Conservation (phyloP, 2,329 filamentous ascomycete genomes). For the Alternaria gansuensis region DNA sequence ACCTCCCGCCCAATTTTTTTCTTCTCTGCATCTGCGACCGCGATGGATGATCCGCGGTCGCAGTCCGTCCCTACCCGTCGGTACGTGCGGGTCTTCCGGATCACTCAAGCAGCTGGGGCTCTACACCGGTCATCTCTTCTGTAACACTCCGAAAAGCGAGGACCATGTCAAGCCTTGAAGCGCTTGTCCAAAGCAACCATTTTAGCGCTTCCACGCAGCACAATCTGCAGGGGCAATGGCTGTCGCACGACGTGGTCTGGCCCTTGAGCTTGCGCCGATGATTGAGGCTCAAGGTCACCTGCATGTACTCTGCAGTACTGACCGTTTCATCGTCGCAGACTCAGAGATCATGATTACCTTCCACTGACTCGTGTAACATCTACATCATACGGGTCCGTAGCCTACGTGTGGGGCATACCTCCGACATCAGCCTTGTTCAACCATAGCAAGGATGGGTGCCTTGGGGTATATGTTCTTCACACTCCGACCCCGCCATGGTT, state of each 20-base stretch:
- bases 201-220: conserved; percentile 3
- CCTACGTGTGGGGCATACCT: neutral
- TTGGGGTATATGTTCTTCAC: neutral
- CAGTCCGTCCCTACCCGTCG: conserved; percentile 7
- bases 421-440: neutral
- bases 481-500: neutral
- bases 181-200: neutral
- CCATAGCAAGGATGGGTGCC: neutral
- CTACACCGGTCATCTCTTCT: conserved; percentile 1
- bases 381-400: neutral
- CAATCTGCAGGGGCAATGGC: conserved; percentile 16
- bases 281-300: conserved; percentile 11
- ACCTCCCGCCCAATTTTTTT: conserved; percentile 13
- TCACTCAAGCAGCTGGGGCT: conserved; percentile 1
- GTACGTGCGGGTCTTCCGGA: conserved; percentile 4
- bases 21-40: conserved; percentile 7
- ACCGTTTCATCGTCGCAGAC: conserved; percentile 4
- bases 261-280: neutral
- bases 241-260: conserved; percentile 10
- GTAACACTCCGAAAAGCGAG: neutral
- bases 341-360: neutral
- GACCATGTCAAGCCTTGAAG: conserved; percentile 3
- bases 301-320: conserved; percentile 2
- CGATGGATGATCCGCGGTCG: conserved; percentile 10
- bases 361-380: neutral